Conservation (phyloP, 441 rosid genomes). For the Isatis lusitanica region DNA sequence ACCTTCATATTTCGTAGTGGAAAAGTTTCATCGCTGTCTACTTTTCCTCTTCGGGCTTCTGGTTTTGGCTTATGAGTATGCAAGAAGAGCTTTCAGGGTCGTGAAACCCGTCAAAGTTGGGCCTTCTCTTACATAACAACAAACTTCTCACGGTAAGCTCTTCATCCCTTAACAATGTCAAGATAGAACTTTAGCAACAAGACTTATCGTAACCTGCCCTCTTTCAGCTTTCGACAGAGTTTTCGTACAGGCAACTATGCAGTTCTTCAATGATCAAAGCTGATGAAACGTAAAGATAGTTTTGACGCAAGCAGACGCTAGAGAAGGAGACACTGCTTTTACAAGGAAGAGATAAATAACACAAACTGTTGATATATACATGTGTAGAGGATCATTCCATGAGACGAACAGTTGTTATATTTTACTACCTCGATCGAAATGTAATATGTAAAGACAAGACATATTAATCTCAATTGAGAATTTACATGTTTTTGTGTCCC, state of each 20-base stretch:
- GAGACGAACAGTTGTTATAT: neutral
- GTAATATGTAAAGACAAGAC: slow-evolving; percentile 2
- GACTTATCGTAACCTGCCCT: neutral
- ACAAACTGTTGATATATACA: slow-evolving; percentile 14
- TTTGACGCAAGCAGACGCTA: neutral
- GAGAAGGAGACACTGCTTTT: neutral
- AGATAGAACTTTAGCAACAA: neutral
- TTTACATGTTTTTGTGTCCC: neutral
- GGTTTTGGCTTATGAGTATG: slow-evolving; percentile 48
- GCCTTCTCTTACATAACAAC: slow-evolving; percentile 47
- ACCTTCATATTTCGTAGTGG: slow-evolving; percentile 28
- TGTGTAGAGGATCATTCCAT: slow-evolving; percentile 6
- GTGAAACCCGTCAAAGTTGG: slow-evolving; percentile 62
- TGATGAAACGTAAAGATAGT: slow-evolving; percentile 1
- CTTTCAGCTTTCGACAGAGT: neutral
- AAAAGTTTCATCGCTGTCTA: slow-evolving; percentile 47
- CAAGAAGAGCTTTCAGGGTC: slow-evolving; percentile 46
- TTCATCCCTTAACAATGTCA: neutral
- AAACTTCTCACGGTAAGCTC: slow-evolving; percentile 38
- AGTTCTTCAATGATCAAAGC: slow-evolving; percentile 12
- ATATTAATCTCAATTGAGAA: neutral
- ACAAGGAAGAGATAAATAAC: neutral
- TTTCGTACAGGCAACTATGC: neutral
- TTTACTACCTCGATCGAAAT: neutral
- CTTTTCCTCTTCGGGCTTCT: slow-evolving; percentile 61